These are phyloP conservation scores for Geotrichum fermentans DNA, from an alignment of 1,139 yeast genomes.

Conservation along the genomic window DNA sequence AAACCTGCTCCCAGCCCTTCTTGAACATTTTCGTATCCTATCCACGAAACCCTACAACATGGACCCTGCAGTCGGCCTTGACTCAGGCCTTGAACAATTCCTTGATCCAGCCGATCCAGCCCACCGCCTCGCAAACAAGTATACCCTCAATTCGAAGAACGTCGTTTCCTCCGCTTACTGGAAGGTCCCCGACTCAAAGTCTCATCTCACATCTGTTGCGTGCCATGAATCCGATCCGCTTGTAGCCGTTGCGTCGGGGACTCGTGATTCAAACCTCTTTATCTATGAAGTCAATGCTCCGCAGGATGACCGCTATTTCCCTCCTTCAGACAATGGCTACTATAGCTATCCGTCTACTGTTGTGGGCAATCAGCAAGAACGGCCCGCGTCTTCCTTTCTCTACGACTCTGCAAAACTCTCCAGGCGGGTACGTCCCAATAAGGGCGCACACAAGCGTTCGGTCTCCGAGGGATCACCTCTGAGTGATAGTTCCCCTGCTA, in stretches of 20 bases:
- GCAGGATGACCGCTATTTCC: conserved; percentile 25
- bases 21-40: no score
- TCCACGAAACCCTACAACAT: no score
- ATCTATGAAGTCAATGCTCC: conserved; percentile 54
- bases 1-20: no score
- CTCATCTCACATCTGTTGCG: conserved; percentile 57
- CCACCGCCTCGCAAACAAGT: conserved; percentile 12
- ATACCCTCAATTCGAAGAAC: conserved; percentile 14
- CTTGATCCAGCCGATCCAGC: conserved; percentile 1
- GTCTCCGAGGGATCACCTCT: conserved; percentile 11
- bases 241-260: conserved; percentile 64
- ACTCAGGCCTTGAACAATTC: neutral
- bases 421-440: no score
- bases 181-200: conserved; percentile 59
- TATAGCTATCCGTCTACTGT: neutral
- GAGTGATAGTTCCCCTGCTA: neutral
- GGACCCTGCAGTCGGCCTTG: neutral
- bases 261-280: conserved; percentile 51
- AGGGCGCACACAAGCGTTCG: conserved; percentile 25
- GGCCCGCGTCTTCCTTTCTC: no score
- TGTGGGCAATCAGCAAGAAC: neutral
- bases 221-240: conserved; percentile 42
- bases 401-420: neutral
- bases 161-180: conserved; percentile 44
- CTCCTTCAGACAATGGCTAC: conserved; percentile 1